phyloP scores from a whole-genome alignment of 371 early-diverging fungal genomes.

The Mucor lusitanicus region DNA sequence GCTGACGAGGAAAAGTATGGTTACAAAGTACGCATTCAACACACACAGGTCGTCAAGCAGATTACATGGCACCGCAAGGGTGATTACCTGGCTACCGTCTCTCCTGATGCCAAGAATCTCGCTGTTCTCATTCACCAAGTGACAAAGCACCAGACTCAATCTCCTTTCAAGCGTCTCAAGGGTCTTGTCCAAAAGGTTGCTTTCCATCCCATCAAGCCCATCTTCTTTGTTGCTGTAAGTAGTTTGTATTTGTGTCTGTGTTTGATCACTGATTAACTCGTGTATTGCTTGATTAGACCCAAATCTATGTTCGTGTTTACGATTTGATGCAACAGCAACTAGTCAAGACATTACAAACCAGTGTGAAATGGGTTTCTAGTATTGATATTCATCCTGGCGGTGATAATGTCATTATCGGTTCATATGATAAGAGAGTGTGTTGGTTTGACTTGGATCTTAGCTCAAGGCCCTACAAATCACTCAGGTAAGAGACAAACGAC shows the following conservation, averaged over 20 bases:
- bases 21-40: slow-evolving; percentile 53
- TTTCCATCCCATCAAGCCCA: slow-evolving; percentile 94
- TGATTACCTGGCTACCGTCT: slow-evolving; percentile 91
- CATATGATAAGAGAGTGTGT: slow-evolving; percentile 89
- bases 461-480: slow-evolving; percentile 87
- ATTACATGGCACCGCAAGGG: slow-evolving; percentile 96
- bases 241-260: not conserved
- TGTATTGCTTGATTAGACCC: slow-evolving; percentile 60
- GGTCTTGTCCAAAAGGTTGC: slow-evolving; percentile 86
- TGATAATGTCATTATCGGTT: slow-evolving; percentile 94
- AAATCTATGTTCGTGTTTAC: slow-evolving; percentile 91
- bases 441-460: slow-evolving; percentile 98
- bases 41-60: slow-evolving; percentile 69
- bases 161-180: slow-evolving; percentile 85
- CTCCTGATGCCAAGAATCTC: slow-evolving; percentile 65
- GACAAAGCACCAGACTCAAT: slow-evolving; percentile 84
- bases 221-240: slow-evolving; percentile 88
- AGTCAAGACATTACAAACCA: slow-evolving; percentile 78
- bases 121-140: slow-evolving; percentile 93
- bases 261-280: not conserved
- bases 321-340: slow-evolving; percentile 87
- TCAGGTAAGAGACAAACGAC: slow-evolving; percentile 50
- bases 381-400: slow-evolving; percentile 91
- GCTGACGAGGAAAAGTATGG: slow-evolving; percentile 56
- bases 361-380: slow-evolving; percentile 93